phyloP scores from a whole-genome alignment of 352 stramenopile species.

The Phytopythium helicoides region DNA sequence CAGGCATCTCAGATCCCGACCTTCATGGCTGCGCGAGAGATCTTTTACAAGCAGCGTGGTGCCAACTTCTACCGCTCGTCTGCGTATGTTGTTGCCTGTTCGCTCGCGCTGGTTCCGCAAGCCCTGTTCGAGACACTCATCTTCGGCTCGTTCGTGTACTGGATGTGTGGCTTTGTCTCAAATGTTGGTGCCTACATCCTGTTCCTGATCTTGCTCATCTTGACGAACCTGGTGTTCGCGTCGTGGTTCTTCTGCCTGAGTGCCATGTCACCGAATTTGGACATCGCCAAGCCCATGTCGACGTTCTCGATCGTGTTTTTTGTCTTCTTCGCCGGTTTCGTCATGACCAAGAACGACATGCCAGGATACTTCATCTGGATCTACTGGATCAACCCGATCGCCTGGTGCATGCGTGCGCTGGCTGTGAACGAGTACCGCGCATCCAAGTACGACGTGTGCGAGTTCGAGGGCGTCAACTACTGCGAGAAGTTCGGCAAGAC shows the following conservation, averaged over 20 bases:
- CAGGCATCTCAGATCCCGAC: slow-evolving; percentile 67
- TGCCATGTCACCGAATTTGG: slow-evolving; percentile 15
- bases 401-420: slow-evolving; percentile 32
- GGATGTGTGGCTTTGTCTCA: slow-evolving; percentile 58
- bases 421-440: slow-evolving; percentile 33
- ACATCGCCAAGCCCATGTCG: slow-evolving; percentile 31
- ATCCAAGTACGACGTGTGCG: slow-evolving; percentile 23
- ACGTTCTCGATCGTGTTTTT: slow-evolving; percentile 36
- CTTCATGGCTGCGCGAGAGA: slow-evolving; percentile 55
- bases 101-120: slow-evolving; percentile 59
- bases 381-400: slow-evolving; percentile 55
- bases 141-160: slow-evolving; percentile 83
- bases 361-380: slow-evolving; percentile 44
- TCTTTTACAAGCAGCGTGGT: slow-evolving; percentile 83
- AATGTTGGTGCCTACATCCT: slow-evolving; percentile 27
- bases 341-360: slow-evolving; percentile 42
- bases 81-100: slow-evolving; percentile 56
- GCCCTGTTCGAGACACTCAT: slow-evolving; percentile 56
- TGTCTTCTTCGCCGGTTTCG: slow-evolving; percentile 51
- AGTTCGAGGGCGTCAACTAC: slow-evolving; percentile 37
- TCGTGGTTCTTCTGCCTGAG: slow-evolving; percentile 50
- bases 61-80: slow-evolving; percentile 78
- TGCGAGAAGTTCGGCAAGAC: slow-evolving; percentile 22
- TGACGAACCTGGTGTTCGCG: slow-evolving; percentile 40
- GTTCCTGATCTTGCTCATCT: slow-evolving; percentile 44